A percentile compares a stretch with the other conserved stretches of the same genome.
These are phyloP conservation scores for Metarhizium album DNA, from an alignment of 2,329 filamentous ascomycete genomes.

Conservation along the genomic window DNA sequence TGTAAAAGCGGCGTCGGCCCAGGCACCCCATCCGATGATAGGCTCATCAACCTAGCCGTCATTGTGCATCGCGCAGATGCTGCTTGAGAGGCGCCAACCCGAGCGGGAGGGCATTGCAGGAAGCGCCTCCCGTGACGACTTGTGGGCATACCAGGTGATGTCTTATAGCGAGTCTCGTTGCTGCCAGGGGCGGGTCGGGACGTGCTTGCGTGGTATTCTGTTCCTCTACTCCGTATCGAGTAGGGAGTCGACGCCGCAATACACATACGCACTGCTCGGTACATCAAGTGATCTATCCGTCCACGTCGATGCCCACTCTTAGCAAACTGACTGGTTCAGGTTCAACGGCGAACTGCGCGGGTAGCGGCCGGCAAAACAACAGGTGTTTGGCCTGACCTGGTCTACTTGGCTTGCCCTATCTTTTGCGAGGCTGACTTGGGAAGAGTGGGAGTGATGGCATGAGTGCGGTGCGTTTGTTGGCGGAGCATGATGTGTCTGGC, in stretches of 20 bases:
- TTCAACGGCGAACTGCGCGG: neutral
- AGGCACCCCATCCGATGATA: constrained; percentile 1
- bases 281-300: no score
- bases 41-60: neutral
- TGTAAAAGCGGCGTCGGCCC: constrained; percentile 1
- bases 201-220: neutral
- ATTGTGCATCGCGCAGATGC: neutral
- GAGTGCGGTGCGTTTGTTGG: neutral
- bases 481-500: neutral
- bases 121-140: constrained; percentile 2
- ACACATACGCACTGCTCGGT: neutral
- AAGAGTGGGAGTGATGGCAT: neutral
- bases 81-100: neutral
- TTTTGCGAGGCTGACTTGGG: neutral
- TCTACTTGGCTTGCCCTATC: neutral
- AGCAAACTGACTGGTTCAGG: neutral
- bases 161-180: constrained; percentile 1
- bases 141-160: constrained; percentile 3
- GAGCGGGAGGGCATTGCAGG: constrained; percentile 1
- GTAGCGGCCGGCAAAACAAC: neutral
- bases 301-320: neutral
- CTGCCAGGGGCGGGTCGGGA: neutral
- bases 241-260: neutral
- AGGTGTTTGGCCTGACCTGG: neutral
- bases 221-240: neutral